These are phyloP conservation scores for Aspergillus clavatus DNA, from an alignment of 2,329 filamentous ascomycete genomes.

Conservation along the genomic window DNA sequence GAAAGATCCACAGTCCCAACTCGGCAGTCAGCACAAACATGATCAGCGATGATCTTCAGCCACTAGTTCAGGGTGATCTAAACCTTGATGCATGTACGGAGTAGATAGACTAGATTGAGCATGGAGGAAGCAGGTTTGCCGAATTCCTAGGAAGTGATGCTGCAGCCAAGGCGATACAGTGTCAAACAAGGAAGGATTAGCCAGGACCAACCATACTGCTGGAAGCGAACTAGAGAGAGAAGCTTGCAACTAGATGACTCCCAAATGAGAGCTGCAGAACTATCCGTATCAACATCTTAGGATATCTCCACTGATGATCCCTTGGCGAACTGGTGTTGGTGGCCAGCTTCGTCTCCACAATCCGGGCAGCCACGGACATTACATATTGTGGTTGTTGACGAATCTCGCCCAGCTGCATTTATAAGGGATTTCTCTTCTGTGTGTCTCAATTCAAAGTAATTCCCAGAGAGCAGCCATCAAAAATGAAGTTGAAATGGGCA, in stretches of 20 bases:
- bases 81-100: too few species aligned
- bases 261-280: not conserved
- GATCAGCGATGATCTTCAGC: not conserved
- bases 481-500: conserved; percentile 11
- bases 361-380: not conserved
- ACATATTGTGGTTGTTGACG: not conserved
- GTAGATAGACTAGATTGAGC: not conserved
- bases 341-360: not conserved
- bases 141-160: not conserved
- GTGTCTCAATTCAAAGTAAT: not conserved
- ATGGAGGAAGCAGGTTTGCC: not conserved
- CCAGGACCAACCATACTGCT: not conserved
- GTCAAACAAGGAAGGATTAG: not conserved
- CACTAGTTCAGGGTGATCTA: not conserved
- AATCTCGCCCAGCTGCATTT: conserved; percentile 1
- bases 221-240: not conserved
- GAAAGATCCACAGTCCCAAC: too few species aligned
- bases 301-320: not conserved
- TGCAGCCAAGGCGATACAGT: not conserved
- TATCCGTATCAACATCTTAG: not conserved
- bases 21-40: not conserved
- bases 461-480: not conserved
- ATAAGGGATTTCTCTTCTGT: not conserved
- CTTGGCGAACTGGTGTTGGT: not conserved
- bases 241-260: too few species aligned